Evolutionary conservation across 345 rosid genomes (phyloP), one percentile per base, ranked within the genome.

Genomic region (Camelina hispida): DNA sequence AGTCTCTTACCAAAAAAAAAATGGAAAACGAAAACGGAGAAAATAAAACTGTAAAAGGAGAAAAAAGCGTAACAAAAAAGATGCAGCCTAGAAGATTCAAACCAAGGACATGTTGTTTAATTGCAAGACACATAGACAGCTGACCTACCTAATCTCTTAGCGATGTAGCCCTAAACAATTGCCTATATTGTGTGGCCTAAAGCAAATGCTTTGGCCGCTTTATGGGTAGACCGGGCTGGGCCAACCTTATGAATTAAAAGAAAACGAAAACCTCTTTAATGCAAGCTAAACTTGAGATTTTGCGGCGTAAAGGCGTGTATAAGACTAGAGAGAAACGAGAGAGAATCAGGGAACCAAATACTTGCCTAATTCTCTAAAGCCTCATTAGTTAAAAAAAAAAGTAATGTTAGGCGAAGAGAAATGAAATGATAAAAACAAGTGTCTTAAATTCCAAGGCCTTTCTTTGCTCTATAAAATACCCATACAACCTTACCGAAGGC

Each of bases 401-500:
- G 16, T 28, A 37, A 10, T 65, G 71, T 15, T 65, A 55, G 65
- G 66, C 65, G 53, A 63, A 8, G 11, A 37, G 2, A 72, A 25
- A 46, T 14, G 13, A 40, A 72, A 40, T 52, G 54, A 28, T 53
- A 42, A 63, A 32, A 9, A 32, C 2, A 9, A 55, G n/a, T 61
- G 7, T 32, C 15, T 74, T 12, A 11, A 47, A 7, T 13, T 35
- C 17, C 23, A 57, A 23, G 15, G 51, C 72, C 23, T 65, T 17
- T 46, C 17, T 4, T 57, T 32, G 37, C 35, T 75, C 62, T 59
- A 75, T 68, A 25, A 75, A 68, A 60, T 59, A 67, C 62, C 46
- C 30, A 60, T 56, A 18, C 7, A 50, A 30, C 35, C 53, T 58
- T 37, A 67, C 40, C 60, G 18, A 43, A 58, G 50, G 7, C 68